Conservation (phyloP, 345 rosid genomes). For the Eucalyptus fibrosa region DNA sequence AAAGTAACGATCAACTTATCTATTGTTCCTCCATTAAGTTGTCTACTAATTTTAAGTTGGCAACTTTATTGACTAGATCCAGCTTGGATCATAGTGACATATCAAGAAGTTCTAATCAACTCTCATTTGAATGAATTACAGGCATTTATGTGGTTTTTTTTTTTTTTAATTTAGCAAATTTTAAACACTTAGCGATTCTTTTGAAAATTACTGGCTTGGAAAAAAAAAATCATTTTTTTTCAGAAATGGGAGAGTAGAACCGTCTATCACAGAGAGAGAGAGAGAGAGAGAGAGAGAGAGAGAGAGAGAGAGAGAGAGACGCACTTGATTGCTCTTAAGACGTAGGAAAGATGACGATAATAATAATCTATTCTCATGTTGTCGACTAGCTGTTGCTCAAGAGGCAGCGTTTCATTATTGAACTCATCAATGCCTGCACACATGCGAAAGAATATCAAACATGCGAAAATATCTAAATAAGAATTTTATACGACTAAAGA, state of each 20-base stretch:
- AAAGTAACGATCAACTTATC: not conserved
- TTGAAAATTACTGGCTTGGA: not conserved
- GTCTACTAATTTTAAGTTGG: not conserved
- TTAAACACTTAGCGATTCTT: not conserved
- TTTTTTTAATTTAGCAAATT: not conserved
- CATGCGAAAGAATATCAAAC: not conserved
- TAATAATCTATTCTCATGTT: slow-evolving; percentile 15
- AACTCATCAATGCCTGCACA: slow-evolving; percentile 14
- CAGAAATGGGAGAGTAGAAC: not conserved
- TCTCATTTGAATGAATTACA: not conserved
- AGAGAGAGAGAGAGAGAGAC: not conserved
- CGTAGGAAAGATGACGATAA: slow-evolving; percentile 10
- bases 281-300: no score
- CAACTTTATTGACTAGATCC: not conserved
- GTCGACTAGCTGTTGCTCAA: slow-evolving; percentile 20
- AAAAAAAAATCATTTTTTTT: not conserved
- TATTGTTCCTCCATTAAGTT: not conserved
- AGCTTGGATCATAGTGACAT: not conserved
- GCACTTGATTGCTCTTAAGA: slow-evolving; percentile 16
- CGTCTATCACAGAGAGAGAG: not conserved
- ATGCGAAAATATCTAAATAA: not conserved
- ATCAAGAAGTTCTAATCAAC: not conserved
- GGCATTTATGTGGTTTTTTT: not conserved
- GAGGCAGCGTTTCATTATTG: slow-evolving; percentile 6
- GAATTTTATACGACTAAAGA: not conserved